Evolutionary conservation across 768 basidiomycete species (phyloP), one percentile per base, ranked within the genome.

Genomic region (Suillus alpinus): DNA sequence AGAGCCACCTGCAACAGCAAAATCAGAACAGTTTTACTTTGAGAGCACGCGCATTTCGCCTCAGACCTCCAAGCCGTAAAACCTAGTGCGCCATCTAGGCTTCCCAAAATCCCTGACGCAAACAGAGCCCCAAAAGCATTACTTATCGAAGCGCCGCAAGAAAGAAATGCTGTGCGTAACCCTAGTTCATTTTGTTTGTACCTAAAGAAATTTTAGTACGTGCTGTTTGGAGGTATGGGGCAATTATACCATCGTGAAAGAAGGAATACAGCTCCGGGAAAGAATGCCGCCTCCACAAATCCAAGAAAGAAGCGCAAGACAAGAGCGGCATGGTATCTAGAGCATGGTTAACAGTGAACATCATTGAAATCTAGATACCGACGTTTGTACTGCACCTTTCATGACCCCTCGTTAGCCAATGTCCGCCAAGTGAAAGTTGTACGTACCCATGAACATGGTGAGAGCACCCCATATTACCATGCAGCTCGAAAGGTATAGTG

Each of bases 51-150:
- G 56, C 23, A 10, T 20, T 31, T 7, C 23, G 16, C 29, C 13
- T 44, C 80, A 72, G 70, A 87, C 82, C 87, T 76, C 91, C 91
- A 94, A 1, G 88, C 88, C 1, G 86, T 75, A 59, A 83, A 77
- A 0, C 90, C 90, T 14, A 86, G 73, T 64, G 76, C 80, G 6
- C 86, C 86, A 40, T 90, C 81, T 86, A 92, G 88, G n/a, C 76
- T 73, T 59, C 81, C 78, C 16, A 93, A 80, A 56, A 93, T 89
- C 2, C 84, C 88, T 18, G 89, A 88, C 4, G 91, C 89, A 44
- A 92, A 81, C 16, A 92, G 76, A 0, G 89, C 80, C 4, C 91
- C 89, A 71, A 92, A 92, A 6, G 90, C 91, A 77, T 92, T 94
- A 50, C 84, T 86, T 59, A 92, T 83, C 6, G 93, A 77, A 66